A percentile compares a stretch with the other conserved stretches of the same genome.
Conservation (phyloP, 2,329 filamentous ascomycete genomes). For the Epichloe baconii region DNA sequence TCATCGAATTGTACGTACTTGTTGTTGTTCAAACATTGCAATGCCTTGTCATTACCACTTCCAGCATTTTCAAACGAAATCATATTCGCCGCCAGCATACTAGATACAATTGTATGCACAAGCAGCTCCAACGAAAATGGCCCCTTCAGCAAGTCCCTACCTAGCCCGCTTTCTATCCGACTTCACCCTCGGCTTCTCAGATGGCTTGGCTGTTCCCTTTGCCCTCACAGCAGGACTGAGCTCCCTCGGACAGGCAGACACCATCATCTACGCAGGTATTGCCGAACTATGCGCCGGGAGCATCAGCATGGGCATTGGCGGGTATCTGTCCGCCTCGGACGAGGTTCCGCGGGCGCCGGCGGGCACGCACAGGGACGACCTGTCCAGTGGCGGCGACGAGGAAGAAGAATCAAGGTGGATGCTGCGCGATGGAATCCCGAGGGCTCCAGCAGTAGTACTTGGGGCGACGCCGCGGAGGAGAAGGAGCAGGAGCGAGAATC, state of each 20-base stretch:
- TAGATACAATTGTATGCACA: no score
- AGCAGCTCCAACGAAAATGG: not conserved
- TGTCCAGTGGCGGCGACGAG: constrained; percentile 4
- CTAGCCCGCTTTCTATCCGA: constrained; percentile 40
- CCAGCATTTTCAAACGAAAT: no score
- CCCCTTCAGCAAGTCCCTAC: constrained; percentile 11
- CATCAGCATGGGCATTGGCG: constrained; percentile 63
- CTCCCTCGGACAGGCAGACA: constrained; percentile 44
- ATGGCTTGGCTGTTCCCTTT: constrained; percentile 64
- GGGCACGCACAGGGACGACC: not conserved
- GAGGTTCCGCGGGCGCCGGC: constrained; percentile 11
- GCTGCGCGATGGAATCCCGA: constrained; percentile 8
- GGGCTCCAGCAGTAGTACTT: constrained; percentile 2
- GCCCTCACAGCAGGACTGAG: constrained; percentile 59
- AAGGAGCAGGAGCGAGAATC: constrained; percentile 1
- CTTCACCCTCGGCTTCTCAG: constrained; percentile 60
- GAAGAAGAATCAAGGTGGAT: constrained; percentile 16
- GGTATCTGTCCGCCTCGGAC: constrained; percentile 48
- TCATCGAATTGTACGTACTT: no score
- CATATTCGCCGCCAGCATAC: no score
- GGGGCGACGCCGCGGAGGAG: constrained; percentile 8
- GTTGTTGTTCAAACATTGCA: no score
- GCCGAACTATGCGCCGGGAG: constrained; percentile 59
- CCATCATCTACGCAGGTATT: constrained; percentile 54
- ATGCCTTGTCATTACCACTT: no score